Evolutionary conservation across 306 rosid species (phyloP), one percentile per base, ranked within the genome.

Genomic region (Quercus wislizeni): DNA sequence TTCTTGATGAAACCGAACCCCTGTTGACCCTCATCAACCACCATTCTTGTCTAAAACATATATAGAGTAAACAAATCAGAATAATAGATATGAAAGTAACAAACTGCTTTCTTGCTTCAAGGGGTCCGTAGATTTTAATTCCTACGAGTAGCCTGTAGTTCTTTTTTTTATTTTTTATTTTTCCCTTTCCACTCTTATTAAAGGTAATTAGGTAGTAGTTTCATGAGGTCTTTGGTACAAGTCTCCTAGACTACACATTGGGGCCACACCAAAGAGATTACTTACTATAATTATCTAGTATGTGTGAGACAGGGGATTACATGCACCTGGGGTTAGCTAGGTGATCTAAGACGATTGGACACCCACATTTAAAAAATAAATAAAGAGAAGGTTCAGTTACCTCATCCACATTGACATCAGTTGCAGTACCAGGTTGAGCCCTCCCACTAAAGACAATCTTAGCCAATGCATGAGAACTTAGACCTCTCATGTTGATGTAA

Each of bases 391-490:
- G 46, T 41, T 6, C 25, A 31, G 78, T 83, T 85, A 91, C 98
- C 97, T 94, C 97, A 1, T 94, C 97, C 38, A 94, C 92, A 67
- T 92, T 92, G 87, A 94, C 97, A 85, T 94, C 90, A 1, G 85
- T 17, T 49, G 97, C 94, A 35, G 95, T 91, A 83, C 97, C 99
- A 1, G 99, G 99, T 81, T 94, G 97, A 81, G 97, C 97, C 85
- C 84, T 94, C 38, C 95, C 99, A 51, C 97, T 92, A 41, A 92
- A 92, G 20, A 94, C 88, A 31, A 94, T 92, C 87, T 94, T 97
- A 1, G 98, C 87, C 4, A 97, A 81, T 55, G 89, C 92, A 76
- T 87, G 90, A 27, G 93, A 52, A 62, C 58, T 83, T 14, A 68
- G 11, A 15, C 73, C 81, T 35, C 84, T 77, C 59, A 94, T 78